Evolutionary conservation across 352 stramenopile species (phyloP).

Genomic region (Pythium chondricola): DNA sequence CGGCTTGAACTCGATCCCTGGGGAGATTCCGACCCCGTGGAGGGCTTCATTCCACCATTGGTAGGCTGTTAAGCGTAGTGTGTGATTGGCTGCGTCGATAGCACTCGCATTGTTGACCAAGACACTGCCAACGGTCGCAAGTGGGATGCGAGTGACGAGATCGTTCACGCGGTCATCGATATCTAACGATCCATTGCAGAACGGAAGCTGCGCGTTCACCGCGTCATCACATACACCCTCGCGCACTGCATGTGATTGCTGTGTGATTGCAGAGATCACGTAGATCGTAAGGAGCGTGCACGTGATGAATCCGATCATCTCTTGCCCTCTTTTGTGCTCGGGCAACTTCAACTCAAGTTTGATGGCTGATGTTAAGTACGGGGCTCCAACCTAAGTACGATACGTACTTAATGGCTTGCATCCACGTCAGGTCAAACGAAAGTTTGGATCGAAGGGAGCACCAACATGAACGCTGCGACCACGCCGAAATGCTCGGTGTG

Average conservation of each 20-base stretch:
- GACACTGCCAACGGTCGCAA: conserved; percentile 63
- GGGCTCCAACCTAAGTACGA: no score
- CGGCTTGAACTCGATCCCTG: conserved; percentile 47
- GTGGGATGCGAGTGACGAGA: conserved; percentile 54
- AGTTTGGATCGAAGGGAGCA: not conserved
- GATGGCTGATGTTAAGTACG: no score
- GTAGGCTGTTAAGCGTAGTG: conserved; percentile 56
- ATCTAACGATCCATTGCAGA: conserved; percentile 55
- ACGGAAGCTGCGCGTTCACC: conserved; percentile 40
- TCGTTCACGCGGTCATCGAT: conserved; percentile 54
- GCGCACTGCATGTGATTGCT: not conserved
- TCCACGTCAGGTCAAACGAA: not conserved
- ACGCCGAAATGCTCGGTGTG: conserved; percentile 36
- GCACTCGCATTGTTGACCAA: conserved; percentile 54
- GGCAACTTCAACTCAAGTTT: no score
- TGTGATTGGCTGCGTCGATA: conserved; percentile 5
- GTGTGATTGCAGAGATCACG: not conserved
- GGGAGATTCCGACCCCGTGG: conserved; percentile 76
- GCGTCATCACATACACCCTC: conserved; percentile 46
- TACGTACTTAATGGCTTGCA: not conserved
- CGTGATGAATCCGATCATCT: not conserved
- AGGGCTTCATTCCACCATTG: conserved; percentile 88
- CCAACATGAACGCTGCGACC: not conserved
- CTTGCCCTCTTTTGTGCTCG: no score
- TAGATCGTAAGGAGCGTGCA: not conserved